Conservation (phyloP, 73 alveolate species). For the Paramecium octaurelia region DNA sequence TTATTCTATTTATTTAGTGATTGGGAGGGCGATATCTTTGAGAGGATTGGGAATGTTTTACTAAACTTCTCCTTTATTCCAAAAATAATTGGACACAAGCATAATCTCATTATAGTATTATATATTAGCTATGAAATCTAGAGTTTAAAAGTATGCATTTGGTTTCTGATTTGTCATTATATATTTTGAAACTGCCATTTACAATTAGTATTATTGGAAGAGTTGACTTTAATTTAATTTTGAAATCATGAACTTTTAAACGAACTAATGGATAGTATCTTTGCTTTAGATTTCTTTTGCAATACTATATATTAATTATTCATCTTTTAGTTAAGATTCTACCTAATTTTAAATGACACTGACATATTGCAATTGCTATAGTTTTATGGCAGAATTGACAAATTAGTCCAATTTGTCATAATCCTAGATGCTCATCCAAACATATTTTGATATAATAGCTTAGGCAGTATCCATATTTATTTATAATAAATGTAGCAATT, state of each 20-base stretch:
- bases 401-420: not conserved
- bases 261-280: not conserved
- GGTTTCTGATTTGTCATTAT: not conserved
- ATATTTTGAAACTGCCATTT: not conserved
- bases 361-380: not conserved
- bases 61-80: not conserved
- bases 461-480: not conserved
- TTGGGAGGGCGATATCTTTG: not conserved
- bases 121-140: not conserved
- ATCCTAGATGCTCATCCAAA: not conserved
- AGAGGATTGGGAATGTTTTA: not conserved
- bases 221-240: not conserved
- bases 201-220: not conserved
- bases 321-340: not conserved
- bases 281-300: not conserved
- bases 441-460: not conserved
- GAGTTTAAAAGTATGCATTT: not conserved
- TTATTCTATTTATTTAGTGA: not conserved
- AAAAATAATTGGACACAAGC: not conserved
- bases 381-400: not conserved
- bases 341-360: not conserved
- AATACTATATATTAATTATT: not conserved
- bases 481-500: not conserved
- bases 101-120: not conserved
- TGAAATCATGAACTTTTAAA: not conserved